Evolutionary conservation across 768 basidiomycete species (phyloP), one percentile per base, ranked within the genome.

Genomic region (Paxillus ammoniavirescens): DNA sequence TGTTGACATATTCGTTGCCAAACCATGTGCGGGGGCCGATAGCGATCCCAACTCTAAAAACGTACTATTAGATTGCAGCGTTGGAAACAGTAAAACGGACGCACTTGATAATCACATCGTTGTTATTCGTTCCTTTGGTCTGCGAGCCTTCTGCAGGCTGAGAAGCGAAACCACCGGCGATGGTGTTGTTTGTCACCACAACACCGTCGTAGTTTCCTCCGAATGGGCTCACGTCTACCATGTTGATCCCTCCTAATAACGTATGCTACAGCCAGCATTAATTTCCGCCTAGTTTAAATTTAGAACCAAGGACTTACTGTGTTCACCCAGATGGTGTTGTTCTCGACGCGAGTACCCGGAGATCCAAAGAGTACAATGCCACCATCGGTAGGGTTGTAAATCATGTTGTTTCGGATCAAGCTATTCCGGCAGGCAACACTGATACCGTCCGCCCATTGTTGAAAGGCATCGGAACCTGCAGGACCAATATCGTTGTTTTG

Each of bases 401-500:
- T 72, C 74, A 82, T 76, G 67, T 91, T 92, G 57, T 86, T 83
- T 57, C 77, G 79, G 31, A 91, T 74, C 36, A 81, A 55, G 55
- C 79, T 76, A 64, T 84, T 82, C 56, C 68, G 72, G 65, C 89
- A 92, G 57, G 82, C 82, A 49, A 91, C 66, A 59, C 87, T 89
- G 61, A 92, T 86, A 5, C 90, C 90, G 63, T 91, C 90, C 1
- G 90, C 88, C 90, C 90, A 92, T 65, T 89, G 71, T 56, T 83
- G 80, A 61, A 80, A 88, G 4, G 60, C 55, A 53, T 87, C 83
- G 4, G 75, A 74, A 8, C 90, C 89, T 55, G 86, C 85, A 2
- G 90, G 89, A 4, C 88, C 92, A 41, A 93, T 84, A 57, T 92
- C 88, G 60, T 93, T 93, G 70, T 91, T 86, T 63, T 87, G 86